Base-by-base conservation (phyloP, 331 rosid genomes). In the Malus hybrid region DNA sequence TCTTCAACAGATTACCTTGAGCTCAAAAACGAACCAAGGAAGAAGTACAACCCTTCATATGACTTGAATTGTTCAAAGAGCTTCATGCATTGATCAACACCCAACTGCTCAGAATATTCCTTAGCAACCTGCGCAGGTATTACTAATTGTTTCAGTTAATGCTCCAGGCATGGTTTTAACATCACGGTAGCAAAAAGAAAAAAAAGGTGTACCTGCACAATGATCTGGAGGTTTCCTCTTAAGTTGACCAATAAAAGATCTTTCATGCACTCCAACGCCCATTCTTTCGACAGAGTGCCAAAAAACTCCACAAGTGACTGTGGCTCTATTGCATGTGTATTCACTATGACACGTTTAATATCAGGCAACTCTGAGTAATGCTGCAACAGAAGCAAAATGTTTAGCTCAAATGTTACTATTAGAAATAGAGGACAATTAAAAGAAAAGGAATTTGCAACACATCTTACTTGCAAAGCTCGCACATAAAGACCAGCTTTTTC, bases 251-350 rank as follows among this genome's bases (percentile, higher is more conserved):
- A 55, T 77, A 95, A 83, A 78, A 95, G 96, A 86, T 95, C 99
- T 85, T 95, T 95, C 99, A 95, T 95, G 66, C 99, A 95, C 85
- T 95, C 99, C 83, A 95, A 77, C n/a, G 93, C 99, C 99, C 99
- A 95, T 80, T 95, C 99, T 42, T 84, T 85, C 22, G 99, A 95
- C 63, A 95, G 86, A 52, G 99, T 92, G n/a, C 99, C 99, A 16
- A 95, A 95, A 82, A 92, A 95, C 81, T 95, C 99, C 60, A 95
- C 98, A 63, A 95, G 98, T 73, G 99, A 84, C 97, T 95, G 98
- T 28, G 99, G 98, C 86, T 95, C 99, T 77, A 95, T 95, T 79
- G 97, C 97, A 89, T 95, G 99, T n/a, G 99, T 95, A 71, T 95
- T 95, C 73, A 95, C 96, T 82, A 95, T 95, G 64, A 95, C 93